Conservation (phyloP, 129 eudicot genomes). For the Cynara cardunculus region DNA sequence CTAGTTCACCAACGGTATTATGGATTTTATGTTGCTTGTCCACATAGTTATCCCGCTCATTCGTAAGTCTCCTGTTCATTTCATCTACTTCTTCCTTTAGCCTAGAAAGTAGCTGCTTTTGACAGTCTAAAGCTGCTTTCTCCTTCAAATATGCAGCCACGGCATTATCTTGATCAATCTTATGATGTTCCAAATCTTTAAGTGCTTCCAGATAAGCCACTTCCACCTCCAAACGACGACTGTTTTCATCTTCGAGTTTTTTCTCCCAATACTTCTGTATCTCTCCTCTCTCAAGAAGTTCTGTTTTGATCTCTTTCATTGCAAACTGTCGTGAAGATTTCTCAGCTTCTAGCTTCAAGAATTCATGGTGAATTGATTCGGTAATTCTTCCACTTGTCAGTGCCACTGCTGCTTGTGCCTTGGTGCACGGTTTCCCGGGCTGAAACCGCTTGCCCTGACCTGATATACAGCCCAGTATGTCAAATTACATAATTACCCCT, state of each 20-base stretch:
- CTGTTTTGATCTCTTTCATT: slow-evolving; percentile 55
- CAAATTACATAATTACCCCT: slow-evolving; percentile 2
- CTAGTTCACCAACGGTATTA: slow-evolving; percentile 26
- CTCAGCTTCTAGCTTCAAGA: slow-evolving; percentile 65
- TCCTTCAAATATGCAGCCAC: slow-evolving; percentile 50
- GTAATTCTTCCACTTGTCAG: slow-evolving; percentile 73
- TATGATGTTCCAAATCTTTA: slow-evolving; percentile 52
- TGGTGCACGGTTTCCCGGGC: slow-evolving; percentile 84
- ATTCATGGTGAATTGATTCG: slow-evolving; percentile 46
- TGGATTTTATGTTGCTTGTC: slow-evolving; percentile 43
- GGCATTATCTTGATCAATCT: slow-evolving; percentile 31
- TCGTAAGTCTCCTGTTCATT: slow-evolving; percentile 48
- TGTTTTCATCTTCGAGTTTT: slow-evolving; percentile 51
- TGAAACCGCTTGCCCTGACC: slow-evolving; percentile 86
- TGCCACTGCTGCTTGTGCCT: slow-evolving; percentile 94
- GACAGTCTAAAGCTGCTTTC: slow-evolving; percentile 87
- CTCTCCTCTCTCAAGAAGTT: slow-evolving; percentile 77
- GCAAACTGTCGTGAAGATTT: slow-evolving; percentile 40
- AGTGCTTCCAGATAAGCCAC: slow-evolving; percentile 36
- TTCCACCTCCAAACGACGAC: slow-evolving; percentile 47
- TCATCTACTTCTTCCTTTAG: slow-evolving; percentile 68
- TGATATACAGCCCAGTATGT: slow-evolving; percentile 15
- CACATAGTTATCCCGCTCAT: slow-evolving; percentile 41
- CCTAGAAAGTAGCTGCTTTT: slow-evolving; percentile 64
- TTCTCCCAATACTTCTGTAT: slow-evolving; percentile 62